Evolutionary conservation across 2,329 filamentous ascomycete species (phyloP).

Genomic region (Furcasterigmium sp.): DNA sequence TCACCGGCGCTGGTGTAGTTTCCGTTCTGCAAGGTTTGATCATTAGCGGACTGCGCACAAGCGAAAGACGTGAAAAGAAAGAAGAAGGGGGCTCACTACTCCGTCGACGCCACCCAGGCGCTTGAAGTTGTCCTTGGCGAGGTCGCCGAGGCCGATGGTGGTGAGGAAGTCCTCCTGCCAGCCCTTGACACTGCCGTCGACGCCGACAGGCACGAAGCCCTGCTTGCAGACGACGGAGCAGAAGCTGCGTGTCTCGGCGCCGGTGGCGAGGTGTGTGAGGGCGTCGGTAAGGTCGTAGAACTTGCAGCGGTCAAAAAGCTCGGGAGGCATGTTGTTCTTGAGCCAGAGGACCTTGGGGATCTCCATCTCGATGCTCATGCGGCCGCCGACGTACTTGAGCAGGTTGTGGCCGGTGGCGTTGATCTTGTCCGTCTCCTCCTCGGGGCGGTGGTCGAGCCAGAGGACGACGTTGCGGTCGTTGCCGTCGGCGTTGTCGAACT

Average conservation of each 20-base stretch:
- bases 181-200: slow-evolving; percentile 94
- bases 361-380: slow-evolving; percentile 99
- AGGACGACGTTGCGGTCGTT: slow-evolving; percentile 93
- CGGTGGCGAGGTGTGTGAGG: slow-evolving; percentile 89
- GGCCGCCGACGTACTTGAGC: slow-evolving; percentile 91
- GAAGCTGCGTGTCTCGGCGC: slow-evolving; percentile 85
- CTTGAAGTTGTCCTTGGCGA: slow-evolving; percentile 82
- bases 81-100: slow-evolving; percentile 67
- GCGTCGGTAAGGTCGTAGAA: slow-evolving; percentile 95
- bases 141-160: slow-evolving; percentile 78
- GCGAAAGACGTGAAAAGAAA: slow-evolving; percentile 6
- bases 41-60: slow-evolving; percentile 5
- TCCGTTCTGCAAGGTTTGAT: slow-evolving; percentile 64
- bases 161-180: slow-evolving; percentile 96
- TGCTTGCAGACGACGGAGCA: slow-evolving; percentile 98
- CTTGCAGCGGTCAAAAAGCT: slow-evolving; percentile 87
- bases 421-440: slow-evolving; percentile 87
- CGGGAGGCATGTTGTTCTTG: slow-evolving; percentile 94
- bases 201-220: slow-evolving; percentile 91
- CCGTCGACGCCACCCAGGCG: slow-evolving; percentile 91
- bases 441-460: slow-evolving; percentile 93
- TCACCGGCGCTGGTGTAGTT: slow-evolving; percentile 89
- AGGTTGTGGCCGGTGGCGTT: slow-evolving; percentile 90
- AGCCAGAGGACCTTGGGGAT: slow-evolving; percentile 98
- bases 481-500: slow-evolving; percentile 67